Evolutionary conservation across 1,139 yeast species (phyloP), one percentile per base, ranked within the genome.

Genomic region (Hansenula sp.): DNA sequence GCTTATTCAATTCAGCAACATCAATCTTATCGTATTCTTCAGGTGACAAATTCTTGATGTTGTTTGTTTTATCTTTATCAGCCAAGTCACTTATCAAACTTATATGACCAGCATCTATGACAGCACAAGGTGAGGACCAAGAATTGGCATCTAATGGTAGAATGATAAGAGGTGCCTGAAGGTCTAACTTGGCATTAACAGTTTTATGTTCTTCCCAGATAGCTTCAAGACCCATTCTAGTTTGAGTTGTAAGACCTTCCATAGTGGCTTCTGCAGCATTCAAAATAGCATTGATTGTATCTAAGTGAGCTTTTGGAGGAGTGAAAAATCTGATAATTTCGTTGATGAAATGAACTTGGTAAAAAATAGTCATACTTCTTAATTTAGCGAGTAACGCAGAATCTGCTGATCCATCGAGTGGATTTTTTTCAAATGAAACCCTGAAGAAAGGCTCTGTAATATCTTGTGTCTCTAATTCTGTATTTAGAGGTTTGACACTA

Each of bases 191-290:
- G 21, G 90, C 76, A 56, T 88, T 83, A 39, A 90, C 67, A 0
- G 97, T 90, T 58, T 90, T 89, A 63, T 92, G 98, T 54, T 92
- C 96, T 46, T 89, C 95, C 48, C 94, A 69, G 0, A 96, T 95
- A 52, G 94, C 89, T 59, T 90, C 96, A 28, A 94, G 71, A 0
- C 98, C 97, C 47, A 94, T 75, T 55, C 97, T 71, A 0, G 98
- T 92, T 59, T 89, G 96, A 24, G 83, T 73, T 0, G 96, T 81
- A 47, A 94, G 68, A 2, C 95, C 97, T 58, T 89, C 96, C 44
- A 94, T 85, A 0, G 97, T 89, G 0, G 92, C 89, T 49, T 90
- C 96, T 0, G 99, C 98, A 0, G 96, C 97, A 60, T 81, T 85
- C 79, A 94, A 79, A 24, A 94, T 79, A 6, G 95, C 95, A 25